Base-by-base conservation (phyloP, 2,329 filamentous ascomycete genomes). In the Rutstroemia sp. region DNA sequence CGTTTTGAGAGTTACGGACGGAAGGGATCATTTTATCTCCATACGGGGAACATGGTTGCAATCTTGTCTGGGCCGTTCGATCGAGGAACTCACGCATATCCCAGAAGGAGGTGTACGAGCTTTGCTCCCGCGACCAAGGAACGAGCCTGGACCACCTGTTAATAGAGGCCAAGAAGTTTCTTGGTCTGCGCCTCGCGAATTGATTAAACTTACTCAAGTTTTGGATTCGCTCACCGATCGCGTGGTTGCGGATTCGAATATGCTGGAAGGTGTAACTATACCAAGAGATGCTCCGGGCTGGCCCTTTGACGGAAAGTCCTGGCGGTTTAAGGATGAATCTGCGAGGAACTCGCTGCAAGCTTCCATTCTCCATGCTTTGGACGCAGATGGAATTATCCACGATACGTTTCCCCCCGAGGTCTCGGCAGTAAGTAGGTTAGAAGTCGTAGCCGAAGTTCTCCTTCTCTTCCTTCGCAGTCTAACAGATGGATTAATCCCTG, bases 1-100 rank as follows among this genome's bases (percentile, higher is more conserved):
- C 7, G 86, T 99, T 2, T 77, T 99, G 8, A 84, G 91, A 0
- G 88, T 99, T 5, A 79, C 83, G 10, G 82, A 87, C 52, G 95
- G 95, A 0, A 81, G 91, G 48, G 94, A 99, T 65, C 88, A 97
- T 68, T 99, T 99, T 68, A 82, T 99, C 40, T 87, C 91, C 0
- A 77, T 96, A 0, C 84, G 81, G 23, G 94, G 82, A 0, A 75
- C 73, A 1, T 99, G 94, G 92, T 75, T 86, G 3, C 87, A 88
- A 8, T 90, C 89, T 0, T 88, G 85, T 64, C 88, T 97, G 49
- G 89, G 89, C 0, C 84, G 89, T 39, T 92, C 88, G 0, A 79
- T 99, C n/a, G 87, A 92, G 58, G 92, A 95, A 66, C 78, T 99
- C 8, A 89, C 95, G 50, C 83, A 86, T 17, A 83, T 96, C 4